phyloP scores from a whole-genome alignment of 805 yeast genomes.

The Pichia scutulata region DNA sequence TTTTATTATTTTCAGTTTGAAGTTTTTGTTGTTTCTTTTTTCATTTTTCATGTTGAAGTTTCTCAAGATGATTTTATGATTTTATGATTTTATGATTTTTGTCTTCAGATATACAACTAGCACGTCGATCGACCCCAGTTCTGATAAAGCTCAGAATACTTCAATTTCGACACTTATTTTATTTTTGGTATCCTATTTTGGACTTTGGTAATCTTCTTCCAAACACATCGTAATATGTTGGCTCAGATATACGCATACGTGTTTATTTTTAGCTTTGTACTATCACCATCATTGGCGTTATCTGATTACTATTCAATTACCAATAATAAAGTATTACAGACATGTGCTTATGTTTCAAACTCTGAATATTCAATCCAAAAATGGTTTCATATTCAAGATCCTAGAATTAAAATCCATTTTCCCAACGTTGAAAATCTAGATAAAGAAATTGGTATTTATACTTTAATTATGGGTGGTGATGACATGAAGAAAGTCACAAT shows the following conservation, averaged over 20 bases:
- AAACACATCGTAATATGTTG: background rate
- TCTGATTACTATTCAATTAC: slow-evolving; percentile 19
- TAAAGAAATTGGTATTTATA: slow-evolving; percentile 13
- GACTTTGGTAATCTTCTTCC: no score
- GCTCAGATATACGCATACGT: background rate
- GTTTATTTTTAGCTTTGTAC: background rate
- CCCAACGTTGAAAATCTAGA: slow-evolving; percentile 1
- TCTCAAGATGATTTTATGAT: no score
- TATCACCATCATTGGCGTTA: slow-evolving; percentile 11
- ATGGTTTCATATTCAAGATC: background rate
- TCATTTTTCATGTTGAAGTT: no score
- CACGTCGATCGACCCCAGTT: no score
- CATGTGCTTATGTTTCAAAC: slow-evolving; percentile 27
- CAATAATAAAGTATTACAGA: slow-evolving; percentile 19
- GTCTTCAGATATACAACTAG: no score
- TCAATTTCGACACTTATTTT: no score
- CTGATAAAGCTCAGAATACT: no score
- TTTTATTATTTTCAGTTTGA: no score
- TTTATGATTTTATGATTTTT: no score
- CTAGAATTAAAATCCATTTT: slow-evolving; percentile 15
- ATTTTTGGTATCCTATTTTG: no score
- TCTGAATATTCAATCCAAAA: slow-evolving; percentile 11
- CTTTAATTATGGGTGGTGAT: slow-evolving; percentile 18
- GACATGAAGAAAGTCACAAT: slow-evolving; percentile 21
- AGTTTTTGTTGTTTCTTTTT: no score